phyloP scores from a whole-genome alignment of 768 basidiomycete genomes.

The Sistotremastrum niveocremeum region DNA sequence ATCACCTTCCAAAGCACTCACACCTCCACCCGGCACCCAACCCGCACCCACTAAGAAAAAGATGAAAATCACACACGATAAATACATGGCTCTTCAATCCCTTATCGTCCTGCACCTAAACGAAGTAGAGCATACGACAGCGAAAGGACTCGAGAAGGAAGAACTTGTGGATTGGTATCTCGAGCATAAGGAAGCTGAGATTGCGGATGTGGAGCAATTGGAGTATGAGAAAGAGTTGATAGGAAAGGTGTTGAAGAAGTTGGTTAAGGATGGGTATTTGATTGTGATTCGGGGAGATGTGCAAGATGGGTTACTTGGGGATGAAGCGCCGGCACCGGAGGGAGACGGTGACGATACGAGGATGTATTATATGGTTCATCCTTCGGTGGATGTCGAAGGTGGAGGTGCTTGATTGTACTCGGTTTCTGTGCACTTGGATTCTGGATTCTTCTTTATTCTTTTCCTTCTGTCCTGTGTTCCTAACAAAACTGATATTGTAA shows the following conservation, averaged over 20 bases:
- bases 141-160: slow-evolving; percentile 70
- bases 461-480: no score
- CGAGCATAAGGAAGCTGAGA: slow-evolving; percentile 72
- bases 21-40: not conserved
- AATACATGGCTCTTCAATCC: slow-evolving; percentile 82
- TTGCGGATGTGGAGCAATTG: slow-evolving; percentile 74
- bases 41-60: slow-evolving; percentile 45
- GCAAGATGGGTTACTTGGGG: slow-evolving; percentile 59
- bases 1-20: slow-evolving; percentile 6
- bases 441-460: no score
- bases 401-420: no score
- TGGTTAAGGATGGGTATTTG: slow-evolving; percentile 86
- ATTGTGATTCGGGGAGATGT: slow-evolving; percentile 76
- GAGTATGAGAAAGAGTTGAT: slow-evolving; percentile 87
- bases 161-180: slow-evolving; percentile 97
- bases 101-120: slow-evolving; percentile 75
- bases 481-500: no score
- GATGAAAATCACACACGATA: slow-evolving; percentile 92
- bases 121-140: slow-evolving; percentile 61
- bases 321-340: slow-evolving; percentile 34
- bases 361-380: slow-evolving; percentile 85
- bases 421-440: no score
- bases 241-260: slow-evolving; percentile 74
- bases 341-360: slow-evolving; percentile 46
- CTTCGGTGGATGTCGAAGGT: slow-evolving; percentile 63